phyloP scores from a whole-genome alignment of 148 eudicot genomes.

The Rhododendron ovatum region DNA sequence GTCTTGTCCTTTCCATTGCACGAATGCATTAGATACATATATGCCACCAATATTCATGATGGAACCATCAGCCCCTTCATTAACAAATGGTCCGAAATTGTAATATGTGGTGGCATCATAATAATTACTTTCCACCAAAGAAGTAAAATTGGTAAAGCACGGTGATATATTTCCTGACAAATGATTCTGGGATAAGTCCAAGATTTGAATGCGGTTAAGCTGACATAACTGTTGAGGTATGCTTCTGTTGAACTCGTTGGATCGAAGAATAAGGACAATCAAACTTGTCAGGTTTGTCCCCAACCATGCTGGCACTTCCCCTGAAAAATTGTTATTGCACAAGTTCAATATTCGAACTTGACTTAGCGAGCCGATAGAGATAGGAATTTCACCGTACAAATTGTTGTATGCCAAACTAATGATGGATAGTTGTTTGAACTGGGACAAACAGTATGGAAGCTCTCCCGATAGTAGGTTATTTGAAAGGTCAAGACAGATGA shows the following conservation, averaged over 20 bases:
- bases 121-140: neutral
- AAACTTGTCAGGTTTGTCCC: neutral
- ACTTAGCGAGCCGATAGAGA: neutral
- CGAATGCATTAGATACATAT: no score
- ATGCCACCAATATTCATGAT: no score
- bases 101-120: no score
- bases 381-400: neutral
- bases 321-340: neutral
- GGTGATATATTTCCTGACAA: conserved; percentile 16
- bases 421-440: neutral
- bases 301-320: conserved; percentile 1
- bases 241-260: conserved; percentile 11
- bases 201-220: neutral
- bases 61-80: no score
- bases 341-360: neutral
- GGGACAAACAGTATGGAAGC: conserved; percentile 7
- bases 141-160: conserved; percentile 1
- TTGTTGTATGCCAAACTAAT: neutral
- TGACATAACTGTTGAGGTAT: conserved; percentile 10
- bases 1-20: no score
- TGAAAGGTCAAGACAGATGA: neutral
- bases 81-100: no score
- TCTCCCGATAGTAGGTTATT: neutral
- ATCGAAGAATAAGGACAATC: conserved; percentile 11
- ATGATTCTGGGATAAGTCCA: conserved; percentile 15